A percentile compares a stretch with the other conserved stretches of the same genome.
These are phyloP conservation scores for Podila clonocystis DNA, from an alignment of 192 early-diverging fungal genomes.

Conservation along the genomic window DNA sequence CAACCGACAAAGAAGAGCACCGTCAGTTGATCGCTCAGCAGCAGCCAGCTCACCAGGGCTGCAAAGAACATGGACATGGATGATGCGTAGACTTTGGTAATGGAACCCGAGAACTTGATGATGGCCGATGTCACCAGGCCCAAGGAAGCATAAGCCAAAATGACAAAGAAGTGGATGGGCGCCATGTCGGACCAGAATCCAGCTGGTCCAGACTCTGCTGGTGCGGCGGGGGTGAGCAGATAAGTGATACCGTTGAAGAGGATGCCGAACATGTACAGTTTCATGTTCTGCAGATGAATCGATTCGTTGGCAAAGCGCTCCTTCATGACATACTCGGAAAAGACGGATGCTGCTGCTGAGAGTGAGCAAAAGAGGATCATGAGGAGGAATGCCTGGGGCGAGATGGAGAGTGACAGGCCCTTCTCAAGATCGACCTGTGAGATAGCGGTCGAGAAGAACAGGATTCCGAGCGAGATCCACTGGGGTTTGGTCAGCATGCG, in stretches of 20 bases:
- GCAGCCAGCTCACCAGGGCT: slow-evolving; percentile 37
- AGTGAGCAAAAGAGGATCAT: slow-evolving; percentile 49
- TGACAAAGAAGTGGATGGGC: slow-evolving; percentile 42
- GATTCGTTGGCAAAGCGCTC: slow-evolving; percentile 46
- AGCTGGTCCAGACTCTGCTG: not conserved
- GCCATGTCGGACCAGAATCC: slow-evolving; percentile 41
- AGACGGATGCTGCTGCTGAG: slow-evolving; percentile 47
- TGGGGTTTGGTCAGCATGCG: slow-evolving; percentile 27
- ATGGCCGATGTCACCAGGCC: slow-evolving; percentile 52
- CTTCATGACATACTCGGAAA: slow-evolving; percentile 56
- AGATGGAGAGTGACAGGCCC: slow-evolving; percentile 23
- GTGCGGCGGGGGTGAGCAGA: slow-evolving; percentile 8
- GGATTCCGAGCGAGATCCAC: slow-evolving; percentile 41
- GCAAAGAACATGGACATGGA: slow-evolving; percentile 56
- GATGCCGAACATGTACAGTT: slow-evolving; percentile 54
- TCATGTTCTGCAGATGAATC: slow-evolving; percentile 53
- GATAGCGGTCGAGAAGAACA: slow-evolving; percentile 46
- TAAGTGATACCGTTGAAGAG: slow-evolving; percentile 52
- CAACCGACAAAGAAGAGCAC: slow-evolving; percentile 49
- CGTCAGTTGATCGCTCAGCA: slow-evolving; percentile 35
- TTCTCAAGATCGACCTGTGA: slow-evolving; percentile 48
- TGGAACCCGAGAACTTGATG: slow-evolving; percentile 53
- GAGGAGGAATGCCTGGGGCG: slow-evolving; percentile 37
- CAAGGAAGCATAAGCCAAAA: slow-evolving; percentile 35
- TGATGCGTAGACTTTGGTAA: slow-evolving; percentile 51